Percentiles rank a stretch among this genome's conserved stretches.
Evolutionary conservation across 495 filamentous ascomycete species (phyloP).

Genomic region (Physcia stellaris): DNA sequence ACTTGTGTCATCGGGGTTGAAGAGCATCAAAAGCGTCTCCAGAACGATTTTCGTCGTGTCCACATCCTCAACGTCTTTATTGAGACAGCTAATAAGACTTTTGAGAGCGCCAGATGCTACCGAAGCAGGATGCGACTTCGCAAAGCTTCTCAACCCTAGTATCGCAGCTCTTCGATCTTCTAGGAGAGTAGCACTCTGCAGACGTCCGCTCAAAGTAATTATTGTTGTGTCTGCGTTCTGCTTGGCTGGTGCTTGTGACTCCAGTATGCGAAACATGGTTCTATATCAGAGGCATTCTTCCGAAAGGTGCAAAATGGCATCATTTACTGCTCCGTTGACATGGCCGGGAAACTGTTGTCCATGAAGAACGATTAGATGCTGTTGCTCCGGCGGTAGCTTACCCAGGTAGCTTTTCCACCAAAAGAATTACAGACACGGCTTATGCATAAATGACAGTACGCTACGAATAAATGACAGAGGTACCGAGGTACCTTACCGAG

Average conservation of each 20-base stretch:
- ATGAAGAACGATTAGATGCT: too few species aligned
- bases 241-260: slow-evolving; percentile 79
- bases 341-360: too few species aligned
- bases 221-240: slow-evolving; percentile 94
- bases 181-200: slow-evolving; percentile 75
- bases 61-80: slow-evolving; percentile 85
- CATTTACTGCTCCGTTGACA: too few species aligned
- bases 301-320: too few species aligned
- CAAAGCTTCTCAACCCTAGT: slow-evolving; percentile 84
- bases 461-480: too few species aligned
- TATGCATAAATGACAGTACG: too few species aligned
- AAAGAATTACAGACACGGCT: too few species aligned
- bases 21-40: slow-evolving; percentile 90
- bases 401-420: too few species aligned
- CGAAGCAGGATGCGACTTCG: slow-evolving; percentile 87
- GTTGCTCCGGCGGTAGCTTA: too few species aligned
- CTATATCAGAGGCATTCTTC: too few species aligned
- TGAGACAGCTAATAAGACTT: slow-evolving; percentile 70
- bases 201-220: slow-evolving; percentile 67
- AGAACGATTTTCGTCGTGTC: slow-evolving; percentile 90
- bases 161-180: slow-evolving; percentile 92
- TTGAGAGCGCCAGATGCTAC: slow-evolving; percentile 87
- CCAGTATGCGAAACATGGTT: slow-evolving; percentile 72
- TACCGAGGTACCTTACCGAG: too few species aligned
- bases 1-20: slow-evolving; percentile 57